phyloP scores from a whole-genome alignment of 768 basidiomycete genomes.

The Auricularia heimuer region DNA sequence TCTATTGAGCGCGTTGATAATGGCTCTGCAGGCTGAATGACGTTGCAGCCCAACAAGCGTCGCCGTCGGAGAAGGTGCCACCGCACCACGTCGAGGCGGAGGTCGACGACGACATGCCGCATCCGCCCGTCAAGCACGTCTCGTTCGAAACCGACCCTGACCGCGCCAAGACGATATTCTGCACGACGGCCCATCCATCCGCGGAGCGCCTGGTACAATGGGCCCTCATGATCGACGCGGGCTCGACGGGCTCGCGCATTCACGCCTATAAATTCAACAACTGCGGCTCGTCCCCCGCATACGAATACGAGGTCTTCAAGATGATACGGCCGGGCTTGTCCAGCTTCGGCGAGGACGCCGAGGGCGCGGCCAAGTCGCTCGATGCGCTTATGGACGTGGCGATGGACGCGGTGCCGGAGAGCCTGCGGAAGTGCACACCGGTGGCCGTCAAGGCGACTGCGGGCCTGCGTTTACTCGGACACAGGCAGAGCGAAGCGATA shows the following conservation, averaged over 20 bases:
- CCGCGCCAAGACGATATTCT: constrained; percentile 61
- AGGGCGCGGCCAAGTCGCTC: constrained; percentile 66
- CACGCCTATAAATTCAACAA: constrained; percentile 99
- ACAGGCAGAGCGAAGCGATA: constrained; percentile 54
- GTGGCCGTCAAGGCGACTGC: constrained; percentile 91
- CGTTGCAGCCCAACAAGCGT: constrained; percentile 10
- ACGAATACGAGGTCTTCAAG: constrained; percentile 91
- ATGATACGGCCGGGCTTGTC: constrained; percentile 76
- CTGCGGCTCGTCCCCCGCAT: constrained; percentile 61
- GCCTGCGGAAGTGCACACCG: constrained; percentile 63
- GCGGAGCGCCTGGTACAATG: constrained; percentile 67
- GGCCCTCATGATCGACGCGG: constrained; percentile 96
- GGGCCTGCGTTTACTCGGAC: constrained; percentile 66
- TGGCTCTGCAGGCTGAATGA: constrained; percentile 6
- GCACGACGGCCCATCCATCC: constrained; percentile 44
- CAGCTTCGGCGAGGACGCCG: constrained; percentile 43
- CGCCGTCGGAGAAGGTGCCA: constrained; percentile 2
- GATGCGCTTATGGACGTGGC: constrained; percentile 78
- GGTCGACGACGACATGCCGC: constrained; percentile 4
- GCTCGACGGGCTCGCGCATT: constrained; percentile 93
- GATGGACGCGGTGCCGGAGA: constrained; percentile 59
- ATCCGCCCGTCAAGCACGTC: constrained; percentile 8
- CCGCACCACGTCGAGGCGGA: constrained; percentile 7
- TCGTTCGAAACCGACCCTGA: constrained; percentile 70
- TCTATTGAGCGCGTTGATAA: neutral